Conservation (phyloP, 352 stramenopile species). For the Pilasporangium apinafurcum region DNA sequence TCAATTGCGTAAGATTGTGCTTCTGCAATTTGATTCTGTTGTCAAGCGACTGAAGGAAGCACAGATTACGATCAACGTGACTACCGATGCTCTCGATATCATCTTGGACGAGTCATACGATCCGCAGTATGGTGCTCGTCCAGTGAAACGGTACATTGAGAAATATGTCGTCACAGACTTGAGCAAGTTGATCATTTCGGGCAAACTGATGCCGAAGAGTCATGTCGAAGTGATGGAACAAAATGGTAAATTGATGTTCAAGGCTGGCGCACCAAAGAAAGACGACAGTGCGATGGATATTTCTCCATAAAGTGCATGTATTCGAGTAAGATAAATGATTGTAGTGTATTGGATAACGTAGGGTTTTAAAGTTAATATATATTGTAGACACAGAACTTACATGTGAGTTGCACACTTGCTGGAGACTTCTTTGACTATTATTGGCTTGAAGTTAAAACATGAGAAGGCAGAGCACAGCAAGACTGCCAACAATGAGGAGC, state of each 20-base stretch:
- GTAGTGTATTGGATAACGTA: no score
- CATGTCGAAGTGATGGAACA: constrained; percentile 53
- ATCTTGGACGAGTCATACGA: constrained; percentile 93
- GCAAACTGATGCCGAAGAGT: constrained; percentile 50
- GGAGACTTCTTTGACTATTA: no score
- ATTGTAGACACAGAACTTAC: no score
- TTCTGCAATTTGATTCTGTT: constrained; percentile 89
- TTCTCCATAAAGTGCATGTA: no score
- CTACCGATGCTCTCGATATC: constrained; percentile 80
- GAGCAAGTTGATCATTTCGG: constrained; percentile 63
- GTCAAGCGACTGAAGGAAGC: constrained; percentile 66
- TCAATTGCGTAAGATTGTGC: constrained; percentile 91
- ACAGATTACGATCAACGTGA: constrained; percentile 66
- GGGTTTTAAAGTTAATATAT: no score
- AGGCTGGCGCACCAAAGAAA: no score
- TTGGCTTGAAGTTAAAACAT: constrained; percentile 56
- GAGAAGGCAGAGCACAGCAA: constrained; percentile 68
- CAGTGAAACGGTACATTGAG: constrained; percentile 95
- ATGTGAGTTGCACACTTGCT: no score
- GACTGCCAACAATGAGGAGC: constrained; percentile 60
- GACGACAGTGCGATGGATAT: no score
- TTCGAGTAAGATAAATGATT: no score
- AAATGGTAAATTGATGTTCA: constrained; percentile 40
- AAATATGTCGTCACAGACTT: constrained; percentile 90
- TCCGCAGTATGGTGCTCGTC: constrained; percentile 91